These are phyloP conservation scores for Volvox africanus DNA, from an alignment of 139 green algal genomes.

Conservation along the genomic window DNA sequence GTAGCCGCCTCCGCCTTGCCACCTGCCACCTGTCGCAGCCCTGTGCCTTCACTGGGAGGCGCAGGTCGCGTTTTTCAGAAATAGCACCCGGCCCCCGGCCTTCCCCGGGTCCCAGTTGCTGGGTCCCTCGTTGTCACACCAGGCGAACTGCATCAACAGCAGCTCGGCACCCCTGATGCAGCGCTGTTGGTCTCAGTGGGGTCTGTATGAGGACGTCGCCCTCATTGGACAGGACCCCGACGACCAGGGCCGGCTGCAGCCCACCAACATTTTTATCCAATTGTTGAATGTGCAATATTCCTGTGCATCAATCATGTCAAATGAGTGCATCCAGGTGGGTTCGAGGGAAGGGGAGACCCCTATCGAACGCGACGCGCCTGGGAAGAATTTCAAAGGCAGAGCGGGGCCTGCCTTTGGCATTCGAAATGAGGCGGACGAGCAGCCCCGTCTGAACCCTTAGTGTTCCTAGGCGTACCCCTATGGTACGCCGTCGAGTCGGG, in stretches of 20 bases:
- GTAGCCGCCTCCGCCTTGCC: neutral
- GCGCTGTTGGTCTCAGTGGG: slow-evolving; percentile 5
- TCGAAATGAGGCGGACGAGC: too few species aligned
- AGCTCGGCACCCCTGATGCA: neutral
- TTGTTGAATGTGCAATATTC: neutral
- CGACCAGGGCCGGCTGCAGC: neutral
- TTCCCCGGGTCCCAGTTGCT: neutral
- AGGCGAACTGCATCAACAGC: slow-evolving; percentile 5
- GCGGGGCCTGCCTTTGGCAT: too few species aligned
- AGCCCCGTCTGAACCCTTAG: too few species aligned
- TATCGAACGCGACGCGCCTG: too few species aligned
- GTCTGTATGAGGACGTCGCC: slow-evolving; percentile 1
- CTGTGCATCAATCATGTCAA: neutral
- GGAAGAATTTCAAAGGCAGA: too few species aligned
- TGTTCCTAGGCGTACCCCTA: too few species aligned
- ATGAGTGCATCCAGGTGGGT: slow-evolving; percentile 13
- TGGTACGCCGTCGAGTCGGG: too few species aligned
- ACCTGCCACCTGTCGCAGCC: neutral
- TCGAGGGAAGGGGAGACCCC: neutral
- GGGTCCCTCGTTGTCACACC: neutral
- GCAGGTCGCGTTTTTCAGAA: neutral
- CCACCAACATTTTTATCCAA: neutral
- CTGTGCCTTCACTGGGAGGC: neutral
- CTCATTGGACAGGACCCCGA: slow-evolving; percentile 6
- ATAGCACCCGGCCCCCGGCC: neutral